Base-by-base conservation (phyloP, 2,329 filamentous ascomycete species). In the Xylariaceae sp. region DNA sequence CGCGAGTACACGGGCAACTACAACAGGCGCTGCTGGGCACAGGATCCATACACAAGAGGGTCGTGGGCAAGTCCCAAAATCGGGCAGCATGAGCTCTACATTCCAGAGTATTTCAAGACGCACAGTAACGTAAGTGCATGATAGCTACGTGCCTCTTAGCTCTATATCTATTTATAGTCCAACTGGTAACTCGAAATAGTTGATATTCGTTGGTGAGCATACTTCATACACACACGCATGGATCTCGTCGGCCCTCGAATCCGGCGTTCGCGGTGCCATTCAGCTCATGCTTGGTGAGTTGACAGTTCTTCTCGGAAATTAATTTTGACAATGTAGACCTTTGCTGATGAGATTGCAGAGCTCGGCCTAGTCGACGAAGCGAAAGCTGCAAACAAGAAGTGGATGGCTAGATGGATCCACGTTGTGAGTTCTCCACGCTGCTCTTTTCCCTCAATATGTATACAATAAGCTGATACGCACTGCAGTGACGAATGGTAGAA, bases 91-190 rank as follows among this genome's bases (percentile, higher is more conserved):
- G 77, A 86, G 58, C 63, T 89, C 19, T 90, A 86, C 59, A 72
- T 90, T 9, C 86, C 87, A 0, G 82, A 86, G n/a, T 90, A 88
- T 63, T 88, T 86, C 62, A 80, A 84, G 63, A 89, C 85, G 0
- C 82, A 89, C 66, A 78, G 77, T 56, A 81, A 84, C 44, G 73
- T 76, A 47, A 60, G 70, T 64, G 7, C 17, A 42, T 19, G 31
- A n/a, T 42, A 6, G 14, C 14, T 46, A n/a, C n/a, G n/a, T n/a
- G n/a, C n/a, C n/a, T n/a, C n/a, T n/a, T n/a, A n/a, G n/a, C n/a
- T n/a, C n/a, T n/a, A n/a, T n/a, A n/a, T n/a, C n/a, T n/a, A n/a
- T n/a, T n/a, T n/a, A n/a, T n/a, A n/a, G n/a, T n/a, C n/a, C n/a
- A n/a, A n/a, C n/a, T n/a, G n/a, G n/a, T n/a, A n/a, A n/a, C n/a